These are phyloP conservation scores for Paraphoma sp. DNA, from an alignment of 2,329 filamentous ascomycete species.

Conservation along the genomic window DNA sequence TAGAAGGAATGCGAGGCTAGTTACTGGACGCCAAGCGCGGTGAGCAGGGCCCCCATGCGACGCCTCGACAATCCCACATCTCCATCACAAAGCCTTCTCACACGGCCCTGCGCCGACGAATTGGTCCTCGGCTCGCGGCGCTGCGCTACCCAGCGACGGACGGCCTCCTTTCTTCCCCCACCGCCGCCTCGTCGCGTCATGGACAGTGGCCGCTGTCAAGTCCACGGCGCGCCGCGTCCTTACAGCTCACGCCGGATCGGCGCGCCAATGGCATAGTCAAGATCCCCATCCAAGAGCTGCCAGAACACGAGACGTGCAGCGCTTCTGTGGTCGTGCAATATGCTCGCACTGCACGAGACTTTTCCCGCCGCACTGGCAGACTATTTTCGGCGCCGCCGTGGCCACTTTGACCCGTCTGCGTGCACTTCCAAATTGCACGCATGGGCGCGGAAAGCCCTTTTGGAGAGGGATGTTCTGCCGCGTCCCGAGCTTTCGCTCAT, in stretches of 20 bases:
- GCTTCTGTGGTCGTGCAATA: background rate
- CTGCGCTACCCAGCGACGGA: background rate
- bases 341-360: background rate
- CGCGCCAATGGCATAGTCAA: background rate
- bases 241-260: background rate
- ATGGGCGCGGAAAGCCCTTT: slow-evolving; percentile 4
- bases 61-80: background rate
- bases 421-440: background rate
- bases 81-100: background rate
- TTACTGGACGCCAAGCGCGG: background rate
- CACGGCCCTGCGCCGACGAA: background rate
- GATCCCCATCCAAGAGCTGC: background rate
- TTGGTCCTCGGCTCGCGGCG: background rate
- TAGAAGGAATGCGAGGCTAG: slow-evolving; percentile 27
- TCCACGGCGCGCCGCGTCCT: background rate
- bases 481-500: slow-evolving; percentile 3
- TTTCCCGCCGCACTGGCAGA: background rate
- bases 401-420: background rate
- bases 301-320: background rate
- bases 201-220: background rate
- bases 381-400: slow-evolving; percentile 6
- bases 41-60: background rate
- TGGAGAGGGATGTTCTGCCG: slow-evolving; percentile 9
- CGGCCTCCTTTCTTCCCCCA: background rate
- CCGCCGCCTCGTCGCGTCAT: background rate